These are phyloP conservation scores for Nemania sp. DNA, from an alignment of 2,329 filamentous ascomycete species.

Conservation along the genomic window DNA sequence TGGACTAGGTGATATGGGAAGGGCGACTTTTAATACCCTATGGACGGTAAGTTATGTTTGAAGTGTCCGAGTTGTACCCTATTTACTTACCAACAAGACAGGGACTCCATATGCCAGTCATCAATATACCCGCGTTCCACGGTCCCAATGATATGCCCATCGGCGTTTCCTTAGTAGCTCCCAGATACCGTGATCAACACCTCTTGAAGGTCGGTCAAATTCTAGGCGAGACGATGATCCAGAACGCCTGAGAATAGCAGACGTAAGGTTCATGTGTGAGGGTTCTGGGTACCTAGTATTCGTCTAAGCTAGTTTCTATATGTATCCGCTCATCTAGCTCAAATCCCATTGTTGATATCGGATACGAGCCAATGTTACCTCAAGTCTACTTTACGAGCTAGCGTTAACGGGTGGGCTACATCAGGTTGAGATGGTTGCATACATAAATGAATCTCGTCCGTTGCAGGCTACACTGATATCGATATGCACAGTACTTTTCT, in stretches of 20 bases:
- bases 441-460: too few relatives aligned
- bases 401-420: too few relatives aligned
- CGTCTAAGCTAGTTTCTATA: too few relatives aligned
- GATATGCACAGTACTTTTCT: too few relatives aligned
- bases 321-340: too few relatives aligned
- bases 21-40: slow-evolving; percentile 8
- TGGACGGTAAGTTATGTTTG: slow-evolving; percentile 8
- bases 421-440: too few relatives aligned
- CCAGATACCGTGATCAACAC: slow-evolving; percentile 14
- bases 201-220: slow-evolving; percentile 8
- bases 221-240: neutral
- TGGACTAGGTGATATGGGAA: slow-evolving; percentile 8
- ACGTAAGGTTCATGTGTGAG: too few relatives aligned
- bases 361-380: too few relatives aligned
- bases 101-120: slow-evolving; percentile 13
- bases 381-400: too few relatives aligned
- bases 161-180: slow-evolving; percentile 9
- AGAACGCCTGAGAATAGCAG: neutral
- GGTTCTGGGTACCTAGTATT: too few relatives aligned
- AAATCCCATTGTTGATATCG: too few relatives aligned
- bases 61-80: neutral
- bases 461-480: too few relatives aligned
- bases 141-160: slow-evolving; percentile 8
- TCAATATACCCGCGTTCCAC: slow-evolving; percentile 11
- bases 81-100: neutral